Conservation (phyloP, 108 stramenopile genomes). For the Pseudonitzschia delicatissima region DNA sequence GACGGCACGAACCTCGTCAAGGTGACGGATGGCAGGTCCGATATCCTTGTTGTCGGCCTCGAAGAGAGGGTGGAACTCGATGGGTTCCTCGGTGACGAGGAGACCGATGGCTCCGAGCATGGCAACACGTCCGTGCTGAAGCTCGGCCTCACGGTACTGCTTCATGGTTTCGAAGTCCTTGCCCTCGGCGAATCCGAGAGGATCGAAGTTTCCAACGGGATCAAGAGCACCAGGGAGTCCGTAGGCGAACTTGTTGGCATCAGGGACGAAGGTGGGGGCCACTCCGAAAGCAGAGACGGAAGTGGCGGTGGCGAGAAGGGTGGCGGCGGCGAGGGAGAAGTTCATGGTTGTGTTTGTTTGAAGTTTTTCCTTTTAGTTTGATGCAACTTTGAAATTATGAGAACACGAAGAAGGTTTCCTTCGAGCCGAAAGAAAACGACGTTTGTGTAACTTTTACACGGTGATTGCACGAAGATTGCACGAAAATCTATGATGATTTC, state of each 20-base stretch:
- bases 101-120: conserved; percentile 71
- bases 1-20: conserved; percentile 45
- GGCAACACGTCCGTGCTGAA: conserved; percentile 75
- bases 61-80: conserved; percentile 68
- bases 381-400: background rate
- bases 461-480: no score
- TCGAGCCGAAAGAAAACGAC: no score
- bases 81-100: conserved; percentile 62
- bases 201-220: conserved; percentile 57
- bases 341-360: conserved; percentile 26
- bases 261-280: conserved; percentile 16
- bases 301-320: conserved; percentile 38
- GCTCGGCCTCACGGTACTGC: conserved; percentile 84
- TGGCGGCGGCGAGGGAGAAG: conserved; percentile 23
- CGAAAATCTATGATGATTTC: no score
- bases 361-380: background rate
- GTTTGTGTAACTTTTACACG: no score
- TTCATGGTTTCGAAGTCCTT: conserved; percentile 56
- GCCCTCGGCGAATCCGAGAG: conserved; percentile 55
- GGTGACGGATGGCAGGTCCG: conserved; percentile 51
- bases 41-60: conserved; percentile 41
- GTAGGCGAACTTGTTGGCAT: conserved; percentile 12
- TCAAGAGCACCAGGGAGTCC: conserved; percentile 48
- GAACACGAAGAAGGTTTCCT: background rate
- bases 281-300: conserved; percentile 23